Conservation (phyloP, 805 yeast genomes). For the Pichia californica region DNA sequence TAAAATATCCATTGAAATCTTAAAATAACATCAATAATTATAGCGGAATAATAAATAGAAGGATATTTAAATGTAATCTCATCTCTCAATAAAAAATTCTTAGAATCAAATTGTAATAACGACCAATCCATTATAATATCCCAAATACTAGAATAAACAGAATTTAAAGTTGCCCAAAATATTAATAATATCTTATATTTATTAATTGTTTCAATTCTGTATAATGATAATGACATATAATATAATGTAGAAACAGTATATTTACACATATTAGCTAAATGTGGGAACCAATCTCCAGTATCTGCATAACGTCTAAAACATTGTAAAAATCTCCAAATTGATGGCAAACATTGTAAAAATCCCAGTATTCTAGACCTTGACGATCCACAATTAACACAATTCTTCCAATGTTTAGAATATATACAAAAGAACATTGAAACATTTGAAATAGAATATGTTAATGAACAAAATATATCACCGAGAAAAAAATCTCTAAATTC, state of each 20-base stretch:
- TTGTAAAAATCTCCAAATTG: slow-evolving; percentile 85
- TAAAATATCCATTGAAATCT: slow-evolving; percentile 93
- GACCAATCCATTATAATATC: slow-evolving; percentile 97
- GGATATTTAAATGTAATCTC: slow-evolving; percentile 59
- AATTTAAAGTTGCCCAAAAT: slow-evolving; percentile 65
- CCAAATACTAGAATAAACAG: slow-evolving; percentile 70
- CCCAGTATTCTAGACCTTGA: slow-evolving; percentile 73
- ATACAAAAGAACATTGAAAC: slow-evolving; percentile 80
- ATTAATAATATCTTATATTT: slow-evolving; percentile 55
- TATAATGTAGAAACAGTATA: slow-evolving; percentile 62
- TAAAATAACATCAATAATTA: slow-evolving; percentile 62
- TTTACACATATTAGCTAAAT: slow-evolving; percentile 80
- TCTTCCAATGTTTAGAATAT: slow-evolving; percentile 66
- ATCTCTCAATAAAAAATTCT: slow-evolving; percentile 57
- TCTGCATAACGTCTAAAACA: slow-evolving; percentile 88
- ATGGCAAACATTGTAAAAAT: slow-evolving; percentile 76
- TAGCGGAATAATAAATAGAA: slow-evolving; percentile 65
- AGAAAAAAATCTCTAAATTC: slow-evolving; percentile 91
- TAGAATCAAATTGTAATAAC: slow-evolving; percentile 58
- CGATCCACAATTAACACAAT: slow-evolving; percentile 64
- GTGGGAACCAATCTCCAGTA: slow-evolving; percentile 95
- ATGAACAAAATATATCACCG: slow-evolving; percentile 85
- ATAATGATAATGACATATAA: slow-evolving; percentile 67
- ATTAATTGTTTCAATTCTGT: slow-evolving; percentile 52
- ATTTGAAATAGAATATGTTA: slow-evolving; percentile 84